Evolutionary conservation across 768 basidiomycete species (phyloP), one percentile per base, ranked within the genome.

Genomic region (Tricholoma saponaceum): DNA sequence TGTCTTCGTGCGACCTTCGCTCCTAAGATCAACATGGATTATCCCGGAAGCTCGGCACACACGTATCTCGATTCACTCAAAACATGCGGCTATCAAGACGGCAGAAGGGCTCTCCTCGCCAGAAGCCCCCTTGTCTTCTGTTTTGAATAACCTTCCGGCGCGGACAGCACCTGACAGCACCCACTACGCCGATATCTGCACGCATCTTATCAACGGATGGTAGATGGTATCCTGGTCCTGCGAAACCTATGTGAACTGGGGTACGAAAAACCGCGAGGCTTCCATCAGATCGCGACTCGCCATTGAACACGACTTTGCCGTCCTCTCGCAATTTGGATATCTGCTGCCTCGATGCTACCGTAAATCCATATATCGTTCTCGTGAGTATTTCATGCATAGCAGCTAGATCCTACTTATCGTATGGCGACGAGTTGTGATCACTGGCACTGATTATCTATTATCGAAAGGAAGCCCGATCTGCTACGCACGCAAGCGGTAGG

Each of bases 171-270:
- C n/a, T 87, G 41, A 71, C 79, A n/a, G 81, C 82, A 4, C 72
- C 90, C 55, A 83, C 81, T 0, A 69, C 87, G 0, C 86, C 89
- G 3, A 79, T 79, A 1, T 63, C 73, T n/a, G n/a, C n/a, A n/a
- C 0, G 76, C 82, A 0, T 91, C 89, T 3, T 91, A 87, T 68
- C 70, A 74, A 16, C 81, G 89, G 7, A 76, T 90, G 71, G 43
- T 55, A 4, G 89, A 91, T 60, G 85, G 86, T 5, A 76, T 82
- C 22, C n/a, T 88, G 86, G 84, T 77, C 83, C 0, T 85, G 89
- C 20, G 89, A 89, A 10, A 90, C 87, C 0, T 88, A 82, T 66
- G 78, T 83, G 51, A 75, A 70, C 58, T 90, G 86, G 85, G 89
- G 89, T 0, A 77, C 78, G 14, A 84, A 89, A 47, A 87, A 88